These are phyloP conservation scores for Marasmius sp. DNA, from an alignment of 1,284 basidiomycete genomes.

Conservation along the genomic window DNA sequence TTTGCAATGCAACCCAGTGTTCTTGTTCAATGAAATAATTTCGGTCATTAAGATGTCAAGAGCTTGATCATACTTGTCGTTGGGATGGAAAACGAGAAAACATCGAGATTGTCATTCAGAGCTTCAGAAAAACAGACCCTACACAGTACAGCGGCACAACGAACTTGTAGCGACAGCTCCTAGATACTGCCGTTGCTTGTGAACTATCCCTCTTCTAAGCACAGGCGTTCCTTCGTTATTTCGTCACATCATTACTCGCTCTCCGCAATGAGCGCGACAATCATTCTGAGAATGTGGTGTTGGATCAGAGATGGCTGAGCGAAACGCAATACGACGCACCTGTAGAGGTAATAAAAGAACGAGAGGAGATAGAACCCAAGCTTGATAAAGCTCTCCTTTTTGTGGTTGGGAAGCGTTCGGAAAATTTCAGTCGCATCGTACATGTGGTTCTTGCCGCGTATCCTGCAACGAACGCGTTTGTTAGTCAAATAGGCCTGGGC, in stretches of 20 bases:
- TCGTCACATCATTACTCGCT: constrained; percentile 49
- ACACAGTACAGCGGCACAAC: no score
- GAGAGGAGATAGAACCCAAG: constrained; percentile 93
- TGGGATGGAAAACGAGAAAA: no score
- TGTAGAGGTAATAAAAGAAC: constrained; percentile 97
- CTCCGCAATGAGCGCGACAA: constrained; percentile 82
- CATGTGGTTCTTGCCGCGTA: constrained; percentile 94
- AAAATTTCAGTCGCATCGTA: constrained; percentile 99
- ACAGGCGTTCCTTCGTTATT: background rate
- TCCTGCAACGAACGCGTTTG: constrained; percentile 49
- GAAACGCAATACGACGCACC: constrained; percentile 51
- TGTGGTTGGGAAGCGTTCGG: constrained; percentile 90
- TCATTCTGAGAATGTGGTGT: constrained; percentile 59
- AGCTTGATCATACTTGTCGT: no score
- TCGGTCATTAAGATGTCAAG: no score
- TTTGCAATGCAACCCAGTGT: background rate
- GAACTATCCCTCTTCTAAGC: background rate
- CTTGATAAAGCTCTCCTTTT: constrained; percentile 97
- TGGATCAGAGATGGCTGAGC: constrained; percentile 7
- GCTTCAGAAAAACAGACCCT: no score
- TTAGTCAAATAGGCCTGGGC: background rate
- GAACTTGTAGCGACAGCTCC: no score
- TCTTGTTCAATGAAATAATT: background rate
- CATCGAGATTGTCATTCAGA: no score
- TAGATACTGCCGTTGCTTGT: background rate